phyloP scores from a whole-genome alignment of 2,329 filamentous ascomycete species.

The Lanzia echinophila region DNA sequence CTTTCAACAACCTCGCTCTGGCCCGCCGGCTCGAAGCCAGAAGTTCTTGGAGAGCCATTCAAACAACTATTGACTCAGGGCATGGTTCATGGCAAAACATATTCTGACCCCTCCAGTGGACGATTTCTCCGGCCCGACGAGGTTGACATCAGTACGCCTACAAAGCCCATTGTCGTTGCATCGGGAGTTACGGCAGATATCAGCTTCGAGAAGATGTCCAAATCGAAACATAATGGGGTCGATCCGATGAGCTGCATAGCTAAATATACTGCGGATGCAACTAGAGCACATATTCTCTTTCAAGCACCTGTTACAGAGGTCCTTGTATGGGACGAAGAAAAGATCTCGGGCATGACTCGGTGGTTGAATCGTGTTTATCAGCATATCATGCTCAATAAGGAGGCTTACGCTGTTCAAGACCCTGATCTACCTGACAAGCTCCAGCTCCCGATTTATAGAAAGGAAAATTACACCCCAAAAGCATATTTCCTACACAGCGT shows the following conservation, averaged over 20 bases:
- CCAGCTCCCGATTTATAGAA: too few relatives aligned
- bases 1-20: conserved; percentile 51
- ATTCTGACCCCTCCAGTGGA: conserved; percentile 65
- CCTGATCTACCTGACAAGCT: too few relatives aligned
- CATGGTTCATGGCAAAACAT: conserved; percentile 89
- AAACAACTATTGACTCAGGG: conserved; percentile 77
- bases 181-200: conserved; percentile 54
- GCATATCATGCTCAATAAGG: background rate
- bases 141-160: conserved; percentile 54
- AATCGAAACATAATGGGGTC: conserved; percentile 88
- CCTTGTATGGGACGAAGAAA: conserved; percentile 79
- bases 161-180: conserved; percentile 52
- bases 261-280: conserved; percentile 75
- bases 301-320: conserved; percentile 78
- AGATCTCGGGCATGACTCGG: conserved; percentile 73
- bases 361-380: conserved; percentile 63
- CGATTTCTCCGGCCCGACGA: conserved; percentile 72
- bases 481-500: background rate
- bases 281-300: conserved; percentile 81
- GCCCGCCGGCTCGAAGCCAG: conserved; percentile 36
- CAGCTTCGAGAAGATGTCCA: conserved; percentile 88
- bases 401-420: background rate
- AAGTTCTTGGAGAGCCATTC: conserved; percentile 63
- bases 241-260: conserved; percentile 68
- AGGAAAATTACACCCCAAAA: background rate